A percentile compares a stretch with the other conserved stretches of the same genome.
These are phyloP conservation scores for Silene conica DNA, from an alignment of 148 eudicot genomes.

Conservation along the genomic window DNA sequence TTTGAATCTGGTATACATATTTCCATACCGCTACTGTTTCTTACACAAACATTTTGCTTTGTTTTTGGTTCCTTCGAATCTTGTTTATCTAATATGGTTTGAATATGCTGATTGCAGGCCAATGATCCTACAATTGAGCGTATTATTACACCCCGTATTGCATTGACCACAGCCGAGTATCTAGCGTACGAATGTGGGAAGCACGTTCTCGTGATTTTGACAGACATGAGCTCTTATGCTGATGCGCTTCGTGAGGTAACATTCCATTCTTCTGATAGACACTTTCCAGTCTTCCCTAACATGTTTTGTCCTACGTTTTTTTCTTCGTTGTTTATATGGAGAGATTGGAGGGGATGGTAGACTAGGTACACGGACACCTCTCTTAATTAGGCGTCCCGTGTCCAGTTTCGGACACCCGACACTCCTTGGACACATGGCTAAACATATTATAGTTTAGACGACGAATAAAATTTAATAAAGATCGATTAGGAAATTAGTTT, in stretches of 20 bases:
- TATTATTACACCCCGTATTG: constrained; percentile 97
- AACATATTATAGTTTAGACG: too few relatives aligned
- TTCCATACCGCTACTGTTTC: constrained; percentile 2
- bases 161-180: constrained; percentile 96
- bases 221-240: constrained; percentile 99
- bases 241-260: constrained; percentile 99
- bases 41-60: neutral
- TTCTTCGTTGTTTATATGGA: too few relatives aligned
- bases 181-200: constrained; percentile 99
- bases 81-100: constrained; percentile 1
- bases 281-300: neutral
- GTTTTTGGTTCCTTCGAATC: neutral
- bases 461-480: too few relatives aligned
- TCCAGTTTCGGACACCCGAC: too few relatives aligned
- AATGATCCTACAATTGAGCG: constrained; percentile 99
- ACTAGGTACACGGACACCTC: too few relatives aligned
- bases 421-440: too few relatives aligned
- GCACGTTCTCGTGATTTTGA: constrained; percentile 97
- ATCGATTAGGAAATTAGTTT: too few relatives aligned
- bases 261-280: neutral
- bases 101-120: constrained; percentile 47
- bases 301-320: neutral
- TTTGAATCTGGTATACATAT: constrained; percentile 60
- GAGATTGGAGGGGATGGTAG: too few relatives aligned
- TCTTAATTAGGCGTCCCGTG: too few relatives aligned